Evolutionary conservation across 345 rosid genomes (phyloP).

Genomic region (Acer saccharum): DNA sequence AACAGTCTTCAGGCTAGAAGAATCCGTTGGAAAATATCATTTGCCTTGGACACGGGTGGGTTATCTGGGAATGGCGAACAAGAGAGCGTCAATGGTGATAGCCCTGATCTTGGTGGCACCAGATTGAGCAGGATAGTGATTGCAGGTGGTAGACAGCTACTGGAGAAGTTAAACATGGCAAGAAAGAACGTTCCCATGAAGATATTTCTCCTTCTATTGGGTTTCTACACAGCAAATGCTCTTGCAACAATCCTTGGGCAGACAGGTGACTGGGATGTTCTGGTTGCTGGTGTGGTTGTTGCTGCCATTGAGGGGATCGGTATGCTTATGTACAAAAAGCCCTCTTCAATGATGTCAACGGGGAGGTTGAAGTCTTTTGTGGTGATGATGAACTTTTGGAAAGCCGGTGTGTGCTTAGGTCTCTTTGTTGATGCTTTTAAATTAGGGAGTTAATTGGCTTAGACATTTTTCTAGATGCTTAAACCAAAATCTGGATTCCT

Average conservation of each 20-base stretch:
- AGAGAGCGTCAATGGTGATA: constrained; percentile 50
- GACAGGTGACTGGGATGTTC: constrained; percentile 97
- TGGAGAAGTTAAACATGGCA: constrained; percentile 76
- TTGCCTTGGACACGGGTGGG: constrained; percentile 82
- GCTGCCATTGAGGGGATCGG: constrained; percentile 97
- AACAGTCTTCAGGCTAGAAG: constrained; percentile 50
- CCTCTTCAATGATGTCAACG: constrained; percentile 37
- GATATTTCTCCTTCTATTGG: constrained; percentile 78
- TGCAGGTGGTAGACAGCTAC: constrained; percentile 76
- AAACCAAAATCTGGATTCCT: neutral
- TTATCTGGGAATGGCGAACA: constrained; percentile 56
- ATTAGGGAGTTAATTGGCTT: constrained; percentile 60
- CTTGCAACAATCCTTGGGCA: constrained; percentile 97
- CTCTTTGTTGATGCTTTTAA: constrained; percentile 99
- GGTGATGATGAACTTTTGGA: constrained; percentile 87
- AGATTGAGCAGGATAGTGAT: constrained; percentile 84
- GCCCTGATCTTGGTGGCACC: constrained; percentile 72
- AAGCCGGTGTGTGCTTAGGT: constrained; percentile 95
- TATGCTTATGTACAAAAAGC: constrained; percentile 80
- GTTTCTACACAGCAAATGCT: constrained; percentile 97
- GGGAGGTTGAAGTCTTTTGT: constrained; percentile 75
- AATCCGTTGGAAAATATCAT: constrained; percentile 50
- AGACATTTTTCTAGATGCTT: neutral
- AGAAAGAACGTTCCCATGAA: constrained; percentile 92
- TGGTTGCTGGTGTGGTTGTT: constrained; percentile 91